Evolutionary conservation across 306 rosid genomes (phyloP), one percentile per base, ranked within the genome.

Genomic region (Morella rubra): DNA sequence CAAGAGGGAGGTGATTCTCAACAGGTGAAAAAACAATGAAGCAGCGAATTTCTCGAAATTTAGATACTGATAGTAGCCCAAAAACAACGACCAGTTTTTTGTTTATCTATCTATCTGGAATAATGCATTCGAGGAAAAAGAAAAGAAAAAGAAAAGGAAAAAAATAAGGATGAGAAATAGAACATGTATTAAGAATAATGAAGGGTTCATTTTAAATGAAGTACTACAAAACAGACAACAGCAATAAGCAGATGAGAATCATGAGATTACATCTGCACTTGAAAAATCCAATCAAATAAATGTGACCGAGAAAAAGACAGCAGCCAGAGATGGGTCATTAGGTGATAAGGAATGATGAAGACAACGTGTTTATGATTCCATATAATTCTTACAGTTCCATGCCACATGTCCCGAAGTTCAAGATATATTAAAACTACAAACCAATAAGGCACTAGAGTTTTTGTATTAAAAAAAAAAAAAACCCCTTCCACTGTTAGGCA

Each of bases 1-100:
- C 84, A 86, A 84, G 91, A 75, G 93, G 91, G 76, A 73, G 80
- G 66, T 71, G 65, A 80, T 86, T 77, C 86, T 85, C 86, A 83
- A 82, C 59, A 84, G 91, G 89, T 67, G 84, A 82, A 82, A 76
- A 77, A 78, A 85, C 24, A 72, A 73, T n/a, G 74, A 77, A 65
- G 84, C 82, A 85, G 81, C 27, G 89, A 87, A 81, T 80, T 76
- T 82, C 80, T 81, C 62, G 65, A 80, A 79, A 82, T 67, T 73
- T 78, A 80, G 89, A 79, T 73, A 84, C 66, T 2, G 51, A 83
- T 44, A 83, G 85, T 88, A 68, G 69, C 80, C 80, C 78, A 61
- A 71, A 85, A 80, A 77, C 55, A 74, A 73, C 69, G 90, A 85
- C 84, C 82, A 84, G 82, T 88, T 82, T 76, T 64, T 85, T 73